These are phyloP conservation scores for Dalbergia cultrata DNA, from an alignment of 306 rosid species.

Conservation along the genomic window DNA sequence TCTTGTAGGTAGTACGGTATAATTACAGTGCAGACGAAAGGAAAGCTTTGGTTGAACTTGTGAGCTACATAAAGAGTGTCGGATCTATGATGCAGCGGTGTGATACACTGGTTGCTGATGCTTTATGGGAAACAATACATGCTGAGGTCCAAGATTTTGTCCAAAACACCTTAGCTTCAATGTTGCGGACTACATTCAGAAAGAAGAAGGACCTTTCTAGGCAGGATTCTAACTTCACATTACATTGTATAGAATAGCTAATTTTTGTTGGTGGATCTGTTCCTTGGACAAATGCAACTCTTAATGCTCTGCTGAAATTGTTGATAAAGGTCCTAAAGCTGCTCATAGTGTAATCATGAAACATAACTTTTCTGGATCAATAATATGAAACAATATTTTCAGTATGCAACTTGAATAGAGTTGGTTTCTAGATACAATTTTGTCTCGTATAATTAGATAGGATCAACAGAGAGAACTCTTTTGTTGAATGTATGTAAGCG, in stretches of 20 bases:
- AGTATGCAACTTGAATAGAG: slow-evolving; percentile 10
- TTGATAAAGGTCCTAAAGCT: slow-evolving; percentile 30
- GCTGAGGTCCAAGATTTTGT: slow-evolving; percentile 99
- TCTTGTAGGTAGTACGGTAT: slow-evolving; percentile 87
- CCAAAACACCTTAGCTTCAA: slow-evolving; percentile 91
- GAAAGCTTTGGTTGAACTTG: slow-evolving; percentile 89
- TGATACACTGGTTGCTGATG: slow-evolving; percentile 94
- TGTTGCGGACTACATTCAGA: slow-evolving; percentile 93
- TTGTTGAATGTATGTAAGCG: slow-evolving; percentile 1
- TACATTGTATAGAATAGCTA: slow-evolving; percentile 20
- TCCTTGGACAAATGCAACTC: slow-evolving; percentile 24
- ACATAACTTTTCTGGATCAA: slow-evolving; percentile 27
- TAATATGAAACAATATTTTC: slow-evolving; percentile 28
- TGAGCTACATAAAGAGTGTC: slow-evolving; percentile 93
- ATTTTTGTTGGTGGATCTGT: slow-evolving; percentile 29
- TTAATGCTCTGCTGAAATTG: slow-evolving; percentile 9
- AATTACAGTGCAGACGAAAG: slow-evolving; percentile 92
- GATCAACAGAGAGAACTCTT: slow-evolving; percentile 13
- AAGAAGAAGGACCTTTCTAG: slow-evolving; percentile 98
- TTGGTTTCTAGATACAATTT: slow-evolving; percentile 41
- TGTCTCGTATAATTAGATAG: slow-evolving; percentile 5
- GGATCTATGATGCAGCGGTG: slow-evolving; percentile 97
- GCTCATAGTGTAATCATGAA: slow-evolving; percentile 32
- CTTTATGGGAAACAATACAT: slow-evolving; percentile 99
- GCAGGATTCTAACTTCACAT: slow-evolving; percentile 53